These are phyloP conservation scores for Eucalyptus pauciflora DNA, from an alignment of 345 rosid species.

Conservation along the genomic window DNA sequence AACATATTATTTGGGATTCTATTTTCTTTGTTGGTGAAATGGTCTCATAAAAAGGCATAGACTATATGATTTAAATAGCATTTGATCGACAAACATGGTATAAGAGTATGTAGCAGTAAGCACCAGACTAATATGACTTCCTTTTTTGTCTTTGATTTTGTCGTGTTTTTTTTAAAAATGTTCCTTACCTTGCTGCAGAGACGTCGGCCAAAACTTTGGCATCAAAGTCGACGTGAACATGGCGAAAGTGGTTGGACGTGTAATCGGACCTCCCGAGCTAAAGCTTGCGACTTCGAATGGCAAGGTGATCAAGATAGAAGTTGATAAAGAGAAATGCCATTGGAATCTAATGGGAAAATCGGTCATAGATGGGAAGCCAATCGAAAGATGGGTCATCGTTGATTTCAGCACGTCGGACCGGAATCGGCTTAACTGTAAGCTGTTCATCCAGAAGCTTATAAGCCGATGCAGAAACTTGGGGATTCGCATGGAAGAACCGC, in stretches of 20 bases:
- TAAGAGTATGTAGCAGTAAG: too few species aligned
- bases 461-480: conserved; percentile 41
- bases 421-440: background rate
- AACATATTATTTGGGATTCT: too few species aligned
- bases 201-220: conserved; percentile 43
- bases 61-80: too few species aligned
- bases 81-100: too few species aligned
- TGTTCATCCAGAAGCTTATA: background rate
- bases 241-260: conserved; percentile 59
- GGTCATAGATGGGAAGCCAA: conserved; percentile 47
- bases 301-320: conserved; percentile 15
- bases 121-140: background rate
- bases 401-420: conserved; percentile 43
- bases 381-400: conserved; percentile 58
- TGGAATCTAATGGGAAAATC: conserved; percentile 63
- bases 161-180: too few species aligned
- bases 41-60: too few species aligned
- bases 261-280: conserved; percentile 59
- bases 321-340: conserved; percentile 38
- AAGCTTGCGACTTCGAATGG: conserved; percentile 29
- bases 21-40: too few species aligned
- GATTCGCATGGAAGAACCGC: conserved; percentile 37
- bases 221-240: conserved; percentile 42
- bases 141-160: background rate
- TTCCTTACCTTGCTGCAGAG: conserved; percentile 19